Percentiles rank a stretch among this genome's conserved stretches.
Conservation (phyloP, 768 basidiomycete species). For the Kwoniella shandongensis region DNA sequence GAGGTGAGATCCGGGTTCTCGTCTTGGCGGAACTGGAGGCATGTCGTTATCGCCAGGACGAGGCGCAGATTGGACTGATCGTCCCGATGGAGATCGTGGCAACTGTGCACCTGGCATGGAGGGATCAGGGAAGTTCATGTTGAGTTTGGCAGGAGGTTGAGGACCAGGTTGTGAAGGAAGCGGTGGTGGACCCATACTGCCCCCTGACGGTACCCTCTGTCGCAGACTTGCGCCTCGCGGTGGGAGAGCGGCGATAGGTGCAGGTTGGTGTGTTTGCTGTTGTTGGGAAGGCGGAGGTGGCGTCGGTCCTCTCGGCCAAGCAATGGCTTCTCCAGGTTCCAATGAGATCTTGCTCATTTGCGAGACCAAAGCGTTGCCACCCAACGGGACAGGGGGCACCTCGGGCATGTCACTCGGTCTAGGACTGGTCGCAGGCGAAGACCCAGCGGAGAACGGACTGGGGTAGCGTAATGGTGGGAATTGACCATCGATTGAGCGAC, state of each 20-base stretch:
- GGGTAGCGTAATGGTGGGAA: slow-evolving; percentile 44
- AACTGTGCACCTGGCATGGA: slow-evolving; percentile 23
- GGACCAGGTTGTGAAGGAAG: not conserved
- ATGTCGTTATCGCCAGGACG: slow-evolving; percentile 23
- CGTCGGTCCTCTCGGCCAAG: slow-evolving; percentile 31
- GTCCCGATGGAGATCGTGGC: slow-evolving; percentile 42
- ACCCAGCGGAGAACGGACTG: slow-evolving; percentile 38
- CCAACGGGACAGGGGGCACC: slow-evolving; percentile 25
- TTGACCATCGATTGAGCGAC: slow-evolving; percentile 23
- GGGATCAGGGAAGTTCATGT: slow-evolving; percentile 5
- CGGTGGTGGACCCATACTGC: slow-evolving; percentile 8
- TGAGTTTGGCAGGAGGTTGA: slow-evolving; percentile 17
- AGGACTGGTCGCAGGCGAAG: slow-evolving; percentile 38
- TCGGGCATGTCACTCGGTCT: slow-evolving; percentile 27
- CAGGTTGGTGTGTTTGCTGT: not conserved
- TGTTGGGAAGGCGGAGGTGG: slow-evolving; percentile 11
- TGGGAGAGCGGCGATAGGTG: slow-evolving; percentile 27
- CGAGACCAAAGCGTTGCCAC: slow-evolving; percentile 34
- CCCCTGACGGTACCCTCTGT: slow-evolving; percentile 17
- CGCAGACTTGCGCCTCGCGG: slow-evolving; percentile 46
- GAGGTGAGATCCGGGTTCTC: slow-evolving; percentile 31
- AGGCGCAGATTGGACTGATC: slow-evolving; percentile 40
- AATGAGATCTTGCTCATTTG: slow-evolving; percentile 43
- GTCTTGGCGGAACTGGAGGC: slow-evolving; percentile 35
- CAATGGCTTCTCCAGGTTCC: slow-evolving; percentile 36